Conservation (phyloP, 1,284 basidiomycete species). For the Abortiporus biennis region DNA sequence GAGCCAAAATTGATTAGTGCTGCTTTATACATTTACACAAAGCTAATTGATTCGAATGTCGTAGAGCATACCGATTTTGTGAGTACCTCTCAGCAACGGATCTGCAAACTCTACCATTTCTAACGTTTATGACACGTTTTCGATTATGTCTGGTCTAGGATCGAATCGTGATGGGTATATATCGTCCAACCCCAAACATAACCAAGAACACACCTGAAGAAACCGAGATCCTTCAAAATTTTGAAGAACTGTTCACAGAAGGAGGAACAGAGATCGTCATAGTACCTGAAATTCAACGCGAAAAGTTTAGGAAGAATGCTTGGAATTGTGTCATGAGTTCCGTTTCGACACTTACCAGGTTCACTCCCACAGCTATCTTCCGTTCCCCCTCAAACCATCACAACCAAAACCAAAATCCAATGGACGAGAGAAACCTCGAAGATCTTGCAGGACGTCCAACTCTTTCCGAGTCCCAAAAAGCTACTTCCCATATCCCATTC, state of each 20-base stretch:
- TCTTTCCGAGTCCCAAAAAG: too few species aligned
- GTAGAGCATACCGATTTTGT: constrained; percentile 51
- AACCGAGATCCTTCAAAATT: constrained; percentile 34
- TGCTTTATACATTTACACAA: constrained; percentile 49
- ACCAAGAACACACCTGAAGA: constrained; percentile 39
- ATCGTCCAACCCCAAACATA: constrained; percentile 37
- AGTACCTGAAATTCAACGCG: constrained; percentile 53
- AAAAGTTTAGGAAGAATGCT: constrained; percentile 59
- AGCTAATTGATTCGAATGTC: constrained; percentile 37
- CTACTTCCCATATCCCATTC: constrained; percentile 34
- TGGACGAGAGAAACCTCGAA: too few species aligned
- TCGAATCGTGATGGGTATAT: constrained; percentile 46
- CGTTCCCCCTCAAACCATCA: too few species aligned
- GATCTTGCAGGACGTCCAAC: too few species aligned
- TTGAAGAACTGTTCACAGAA: constrained; percentile 32
- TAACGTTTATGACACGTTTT: too few species aligned
- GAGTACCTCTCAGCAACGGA: constrained; percentile 21
- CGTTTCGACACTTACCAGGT: constrained; percentile 44
- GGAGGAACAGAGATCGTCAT: constrained; percentile 45
- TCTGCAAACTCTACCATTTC: too few species aligned
- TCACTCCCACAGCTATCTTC: constrained; percentile 47
- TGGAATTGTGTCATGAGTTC: constrained; percentile 58
- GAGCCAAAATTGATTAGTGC: constrained; percentile 48
- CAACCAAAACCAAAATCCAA: too few species aligned
- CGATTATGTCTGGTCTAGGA: too few species aligned